Conservation (phyloP, 2,329 filamentous ascomycete species). For the Fusarium bactridioides region DNA sequence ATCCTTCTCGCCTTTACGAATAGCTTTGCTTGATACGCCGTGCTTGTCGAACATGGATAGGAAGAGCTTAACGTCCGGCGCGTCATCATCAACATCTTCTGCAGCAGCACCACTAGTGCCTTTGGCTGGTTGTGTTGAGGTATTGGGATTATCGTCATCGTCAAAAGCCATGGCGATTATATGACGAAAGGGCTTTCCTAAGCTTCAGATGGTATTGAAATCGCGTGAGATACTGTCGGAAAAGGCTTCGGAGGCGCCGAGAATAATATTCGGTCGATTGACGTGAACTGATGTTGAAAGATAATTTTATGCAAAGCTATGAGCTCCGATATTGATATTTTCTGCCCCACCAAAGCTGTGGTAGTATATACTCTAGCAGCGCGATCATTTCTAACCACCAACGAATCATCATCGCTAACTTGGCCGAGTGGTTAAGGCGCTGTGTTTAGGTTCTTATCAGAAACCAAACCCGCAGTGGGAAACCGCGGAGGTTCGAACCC, state of each 20-base stretch:
- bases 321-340: constrained; percentile 21
- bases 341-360: fast-evolving
- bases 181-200: neutral
- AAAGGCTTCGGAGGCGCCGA: neutral
- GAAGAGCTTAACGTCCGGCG: constrained; percentile 85
- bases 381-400: fast-evolving
- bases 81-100: constrained; percentile 77
- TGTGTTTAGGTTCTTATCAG: constrained; percentile 36
- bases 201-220: neutral
- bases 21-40: constrained; percentile 66
- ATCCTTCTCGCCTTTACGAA: constrained; percentile 95
- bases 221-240: neutral
- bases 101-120: constrained; percentile 42
- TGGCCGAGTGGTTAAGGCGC: constrained; percentile 39
- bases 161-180: constrained; percentile 52
- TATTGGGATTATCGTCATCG: constrained; percentile 53
- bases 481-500: constrained; percentile 39
- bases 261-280: neutral
- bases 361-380: fast-evolving
- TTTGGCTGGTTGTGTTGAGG: constrained; percentile 23
- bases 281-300: constrained; percentile 14
- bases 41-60: constrained; percentile 60
- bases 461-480: constrained; percentile 39
- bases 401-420: constrained; percentile 35
- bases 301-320: constrained; percentile 33